Conservation (phyloP, 2,329 filamentous ascomycete genomes). For the Ascosphaera acerosa region DNA sequence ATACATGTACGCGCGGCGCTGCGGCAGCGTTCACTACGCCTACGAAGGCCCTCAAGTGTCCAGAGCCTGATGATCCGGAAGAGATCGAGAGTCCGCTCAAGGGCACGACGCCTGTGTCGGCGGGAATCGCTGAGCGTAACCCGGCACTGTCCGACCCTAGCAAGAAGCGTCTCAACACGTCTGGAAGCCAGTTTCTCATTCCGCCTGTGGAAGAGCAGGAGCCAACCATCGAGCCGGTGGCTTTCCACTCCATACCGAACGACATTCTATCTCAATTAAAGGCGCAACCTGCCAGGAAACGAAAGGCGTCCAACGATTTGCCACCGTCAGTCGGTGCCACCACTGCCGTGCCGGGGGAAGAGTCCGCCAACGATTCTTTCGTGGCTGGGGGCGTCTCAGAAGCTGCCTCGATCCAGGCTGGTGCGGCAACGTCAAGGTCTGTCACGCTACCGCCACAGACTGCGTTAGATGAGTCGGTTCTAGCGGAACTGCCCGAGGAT, state of each 20-base stretch:
- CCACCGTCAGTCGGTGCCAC: no score
- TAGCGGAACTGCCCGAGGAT: constrained; percentile 61
- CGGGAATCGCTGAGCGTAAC: constrained; percentile 8
- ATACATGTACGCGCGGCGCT: constrained; percentile 15
- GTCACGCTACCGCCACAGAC: constrained; percentile 5
- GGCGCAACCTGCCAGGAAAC: background rate
- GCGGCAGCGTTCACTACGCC: constrained; percentile 18
- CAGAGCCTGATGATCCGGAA: constrained; percentile 21
- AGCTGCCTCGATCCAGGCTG: no score
- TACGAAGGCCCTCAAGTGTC: constrained; percentile 7
- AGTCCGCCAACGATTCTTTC: no score
- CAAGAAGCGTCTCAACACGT: constrained; percentile 46
- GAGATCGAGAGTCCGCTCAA: constrained; percentile 20
- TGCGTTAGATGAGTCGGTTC: constrained; percentile 54
- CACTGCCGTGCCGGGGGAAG: no score
- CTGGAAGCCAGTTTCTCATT: constrained; percentile 78
- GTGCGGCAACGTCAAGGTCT: no score
- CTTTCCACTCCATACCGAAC: background rate
- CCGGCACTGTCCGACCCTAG: constrained; percentile 13
- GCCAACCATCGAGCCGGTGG: background rate
- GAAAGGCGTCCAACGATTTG: no score
- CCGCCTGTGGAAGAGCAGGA: constrained; percentile 21
- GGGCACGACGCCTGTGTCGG: constrained; percentile 8
- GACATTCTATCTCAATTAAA: constrained; percentile 1
- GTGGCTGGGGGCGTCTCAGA: no score